phyloP scores from a whole-genome alignment of 2,329 filamentous ascomycete genomes.

The Alternaria metachromatica region DNA sequence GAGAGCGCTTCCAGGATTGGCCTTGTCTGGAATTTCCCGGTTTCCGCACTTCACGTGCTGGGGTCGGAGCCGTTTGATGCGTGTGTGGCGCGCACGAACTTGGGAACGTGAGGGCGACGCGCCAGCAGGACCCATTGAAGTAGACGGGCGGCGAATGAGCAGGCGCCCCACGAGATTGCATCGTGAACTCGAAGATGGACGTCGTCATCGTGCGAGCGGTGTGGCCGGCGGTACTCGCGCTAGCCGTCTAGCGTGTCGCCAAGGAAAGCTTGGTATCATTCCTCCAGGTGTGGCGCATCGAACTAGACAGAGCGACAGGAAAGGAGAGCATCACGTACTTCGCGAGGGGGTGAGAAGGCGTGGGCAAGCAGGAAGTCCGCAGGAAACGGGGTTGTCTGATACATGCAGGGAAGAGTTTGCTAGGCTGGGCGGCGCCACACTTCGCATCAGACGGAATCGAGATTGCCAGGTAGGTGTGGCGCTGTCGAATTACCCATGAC shows the following conservation, averaged over 20 bases:
- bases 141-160: slow-evolving; percentile 2
- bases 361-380: background rate
- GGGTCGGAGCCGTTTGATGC: background rate
- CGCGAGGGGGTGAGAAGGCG: background rate
- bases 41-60: slow-evolving; percentile 8
- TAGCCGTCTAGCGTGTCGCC: slow-evolving; percentile 3
- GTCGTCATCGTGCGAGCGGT: slow-evolving; percentile 16
- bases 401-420: background rate
- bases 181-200: slow-evolving; percentile 2
- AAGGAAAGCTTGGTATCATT: slow-evolving; percentile 2
- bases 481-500: slow-evolving; percentile 14
- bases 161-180: background rate
- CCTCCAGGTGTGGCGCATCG: slow-evolving; percentile 5
- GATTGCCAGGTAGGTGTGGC: slow-evolving; percentile 15
- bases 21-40: slow-evolving; percentile 7
- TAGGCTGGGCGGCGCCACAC: slow-evolving; percentile 5
- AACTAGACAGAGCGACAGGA: background rate
- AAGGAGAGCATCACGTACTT: background rate
- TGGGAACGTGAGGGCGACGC: background rate
- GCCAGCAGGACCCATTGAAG: background rate
- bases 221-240: slow-evolving; percentile 6
- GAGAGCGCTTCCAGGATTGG: slow-evolving; percentile 12
- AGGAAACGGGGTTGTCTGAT: background rate
- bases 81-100: slow-evolving; percentile 3
- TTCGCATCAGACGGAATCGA: slow-evolving; percentile 3